phyloP scores from a whole-genome alignment of 306 rosid species.

The Leucaena leucocephala region DNA sequence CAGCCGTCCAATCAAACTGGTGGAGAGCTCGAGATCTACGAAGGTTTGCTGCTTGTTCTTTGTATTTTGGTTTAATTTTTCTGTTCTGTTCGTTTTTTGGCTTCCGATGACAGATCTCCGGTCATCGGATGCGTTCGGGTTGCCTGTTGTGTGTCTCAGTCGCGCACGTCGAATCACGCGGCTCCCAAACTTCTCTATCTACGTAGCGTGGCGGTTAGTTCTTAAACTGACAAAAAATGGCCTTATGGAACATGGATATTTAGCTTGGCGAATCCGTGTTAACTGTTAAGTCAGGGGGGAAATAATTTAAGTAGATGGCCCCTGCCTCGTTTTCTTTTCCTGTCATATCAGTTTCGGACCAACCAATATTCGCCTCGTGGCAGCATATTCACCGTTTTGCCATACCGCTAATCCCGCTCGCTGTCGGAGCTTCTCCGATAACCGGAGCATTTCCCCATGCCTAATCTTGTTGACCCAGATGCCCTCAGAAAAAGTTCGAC shows the following conservation, averaged over 20 bases:
- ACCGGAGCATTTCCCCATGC: conserved; percentile 13
- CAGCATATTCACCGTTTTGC: conserved; percentile 30
- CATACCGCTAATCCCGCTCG: not conserved
- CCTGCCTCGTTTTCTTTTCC: conserved; percentile 32
- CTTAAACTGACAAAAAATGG: conserved; percentile 44
- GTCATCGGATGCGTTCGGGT: conserved; percentile 11
- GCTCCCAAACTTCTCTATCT: not conserved
- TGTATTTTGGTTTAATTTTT: not conserved
- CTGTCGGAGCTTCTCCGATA: conserved; percentile 22
- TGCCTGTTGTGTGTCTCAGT: not conserved
- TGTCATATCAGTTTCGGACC: conserved; percentile 25
- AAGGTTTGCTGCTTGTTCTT: conserved; percentile 52
- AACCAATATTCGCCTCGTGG: conserved; percentile 8
- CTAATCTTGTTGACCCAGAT: conserved; percentile 9
- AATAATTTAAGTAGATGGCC: conserved; percentile 11
- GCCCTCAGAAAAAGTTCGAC: conserved; percentile 19
- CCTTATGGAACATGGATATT: conserved; percentile 35
- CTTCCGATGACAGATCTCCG: not conserved
- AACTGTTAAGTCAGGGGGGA: conserved; percentile 10
- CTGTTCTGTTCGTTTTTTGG: not conserved
- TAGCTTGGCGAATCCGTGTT: conserved; percentile 22
- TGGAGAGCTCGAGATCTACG: conserved; percentile 68
- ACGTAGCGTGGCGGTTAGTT: conserved; percentile 31
- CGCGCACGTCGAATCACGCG: not conserved
- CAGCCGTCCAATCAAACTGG: conserved; percentile 38